A percentile compares a stretch with the other conserved stretches of the same genome.
Evolutionary conservation across 495 filamentous ascomycete species (phyloP).

Genomic region (Talaromyces proteolyticus): DNA sequence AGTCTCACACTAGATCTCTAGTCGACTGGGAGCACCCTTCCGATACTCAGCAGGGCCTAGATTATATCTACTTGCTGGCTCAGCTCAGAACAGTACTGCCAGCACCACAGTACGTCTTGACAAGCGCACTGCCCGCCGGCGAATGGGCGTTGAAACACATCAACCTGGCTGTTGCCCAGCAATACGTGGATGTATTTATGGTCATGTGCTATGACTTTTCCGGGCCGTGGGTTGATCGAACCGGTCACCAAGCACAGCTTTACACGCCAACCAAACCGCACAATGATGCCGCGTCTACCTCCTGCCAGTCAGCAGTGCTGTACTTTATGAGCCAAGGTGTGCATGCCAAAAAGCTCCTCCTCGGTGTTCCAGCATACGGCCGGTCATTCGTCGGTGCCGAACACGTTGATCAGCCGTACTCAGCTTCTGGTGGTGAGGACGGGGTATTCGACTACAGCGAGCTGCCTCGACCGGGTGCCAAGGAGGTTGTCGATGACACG

Average conservation of each 20-base stretch:
- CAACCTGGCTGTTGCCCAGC: constrained; percentile 56
- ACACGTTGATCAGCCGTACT: constrained; percentile 57
- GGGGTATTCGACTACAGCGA: constrained; percentile 79
- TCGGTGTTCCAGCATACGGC: constrained; percentile 78
- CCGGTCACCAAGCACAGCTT: constrained; percentile 77
- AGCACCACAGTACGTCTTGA: constrained; percentile 65
- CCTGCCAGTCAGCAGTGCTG: constrained; percentile 58
- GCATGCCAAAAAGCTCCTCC: constrained; percentile 65
- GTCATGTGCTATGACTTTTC: constrained; percentile 85
- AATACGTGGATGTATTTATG: constrained; percentile 74
- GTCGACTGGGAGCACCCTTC: constrained; percentile 91
- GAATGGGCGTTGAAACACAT: constrained; percentile 72
- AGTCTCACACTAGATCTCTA: constrained; percentile 23
- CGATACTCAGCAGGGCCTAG: constrained; percentile 58
- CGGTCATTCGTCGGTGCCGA: constrained; percentile 69
- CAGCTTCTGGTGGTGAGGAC: constrained; percentile 64
- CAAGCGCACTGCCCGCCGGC: constrained; percentile 76
- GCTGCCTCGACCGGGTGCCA: constrained; percentile 63
- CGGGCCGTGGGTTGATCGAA: constrained; percentile 65
- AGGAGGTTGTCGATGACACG: constrained; percentile 63
- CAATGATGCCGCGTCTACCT: constrained; percentile 45
- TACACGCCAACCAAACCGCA: constrained; percentile 50
- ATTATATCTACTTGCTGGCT: constrained; percentile 69
- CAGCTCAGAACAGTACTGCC: constrained; percentile 67
- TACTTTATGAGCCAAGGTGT: constrained; percentile 64